These are phyloP conservation scores for Stagonosporopsis chrysanthemi DNA, from an alignment of 2,329 filamentous ascomycete species.

Conservation along the genomic window DNA sequence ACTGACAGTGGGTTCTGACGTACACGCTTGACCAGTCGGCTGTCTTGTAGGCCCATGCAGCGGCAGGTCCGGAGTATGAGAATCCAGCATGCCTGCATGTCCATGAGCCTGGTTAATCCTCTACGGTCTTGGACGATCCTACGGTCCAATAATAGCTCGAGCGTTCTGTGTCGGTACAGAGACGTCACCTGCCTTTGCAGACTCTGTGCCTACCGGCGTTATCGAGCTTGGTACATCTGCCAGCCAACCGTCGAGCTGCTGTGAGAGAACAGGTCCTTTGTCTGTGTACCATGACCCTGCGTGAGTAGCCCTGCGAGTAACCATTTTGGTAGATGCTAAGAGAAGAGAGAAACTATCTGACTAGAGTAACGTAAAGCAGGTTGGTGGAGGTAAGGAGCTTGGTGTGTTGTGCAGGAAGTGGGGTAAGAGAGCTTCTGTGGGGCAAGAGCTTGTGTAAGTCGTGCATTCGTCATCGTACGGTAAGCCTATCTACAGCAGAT, in stretches of 20 bases:
- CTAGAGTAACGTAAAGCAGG: neutral
- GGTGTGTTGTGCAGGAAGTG: slow-evolving; percentile 11
- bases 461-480: slow-evolving; percentile 16
- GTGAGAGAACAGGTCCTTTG: slow-evolving; percentile 64
- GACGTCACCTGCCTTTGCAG: slow-evolving; percentile 47
- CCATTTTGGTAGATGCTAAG: slow-evolving; percentile 31
- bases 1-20: slow-evolving; percentile 31
- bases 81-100: slow-evolving; percentile 86
- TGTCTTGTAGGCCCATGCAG: slow-evolving; percentile 92
- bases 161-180: slow-evolving; percentile 75
- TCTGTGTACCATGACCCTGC: slow-evolving; percentile 88
- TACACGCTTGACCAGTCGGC: slow-evolving; percentile 81
- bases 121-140: slow-evolving; percentile 50
- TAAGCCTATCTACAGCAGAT: neutral
- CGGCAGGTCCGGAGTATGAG: slow-evolving; percentile 86
- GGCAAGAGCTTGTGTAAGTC: slow-evolving; percentile 18
- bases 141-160: slow-evolving; percentile 92
- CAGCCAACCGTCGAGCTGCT: slow-evolving; percentile 79
- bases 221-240: slow-evolving; percentile 71
- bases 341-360: neutral
- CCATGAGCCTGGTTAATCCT: slow-evolving; percentile 36
- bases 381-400: neutral
- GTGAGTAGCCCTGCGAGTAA: slow-evolving; percentile 70
- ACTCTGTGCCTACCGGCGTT: slow-evolving; percentile 63
- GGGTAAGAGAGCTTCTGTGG: slow-evolving; percentile 27